A percentile compares a stretch with the other conserved stretches of the same genome.
Conservation (phyloP, 495 filamentous ascomycete genomes). For the Melanomma pulvis-pyrius region DNA sequence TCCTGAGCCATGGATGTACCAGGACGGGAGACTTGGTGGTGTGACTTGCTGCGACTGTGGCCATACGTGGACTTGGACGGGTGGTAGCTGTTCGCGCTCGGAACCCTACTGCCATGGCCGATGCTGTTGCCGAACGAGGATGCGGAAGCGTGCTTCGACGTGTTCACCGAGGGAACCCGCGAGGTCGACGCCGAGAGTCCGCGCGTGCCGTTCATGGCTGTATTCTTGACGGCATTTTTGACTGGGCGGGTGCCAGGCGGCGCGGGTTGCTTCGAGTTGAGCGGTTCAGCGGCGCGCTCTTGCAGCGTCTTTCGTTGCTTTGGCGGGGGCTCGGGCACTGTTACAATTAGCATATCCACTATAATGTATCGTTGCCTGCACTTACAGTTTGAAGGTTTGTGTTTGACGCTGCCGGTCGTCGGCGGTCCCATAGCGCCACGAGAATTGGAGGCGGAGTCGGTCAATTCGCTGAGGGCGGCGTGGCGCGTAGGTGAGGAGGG, state of each 20-base stretch:
- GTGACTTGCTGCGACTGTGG: slow-evolving; percentile 30
- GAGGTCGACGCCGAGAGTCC: slow-evolving; percentile 21
- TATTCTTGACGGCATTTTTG: slow-evolving; percentile 24
- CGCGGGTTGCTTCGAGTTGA: slow-evolving; percentile 23
- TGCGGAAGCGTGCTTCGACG: slow-evolving; percentile 17
- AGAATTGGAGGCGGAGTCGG: slow-evolving; percentile 25
- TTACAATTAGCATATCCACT: background rate
- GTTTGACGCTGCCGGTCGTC: slow-evolving; percentile 16
- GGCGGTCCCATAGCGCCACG: slow-evolving; percentile 24
- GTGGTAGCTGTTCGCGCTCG: slow-evolving; percentile 6
- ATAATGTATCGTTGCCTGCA: background rate
- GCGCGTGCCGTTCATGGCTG: slow-evolving; percentile 10
- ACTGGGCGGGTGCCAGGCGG: slow-evolving; percentile 21
- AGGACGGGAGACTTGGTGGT: slow-evolving; percentile 21
- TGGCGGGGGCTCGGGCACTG: slow-evolving; percentile 36
- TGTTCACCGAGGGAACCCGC: slow-evolving; percentile 18
- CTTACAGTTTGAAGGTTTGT: slow-evolving; percentile 27
- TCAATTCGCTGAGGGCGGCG: slow-evolving; percentile 27
- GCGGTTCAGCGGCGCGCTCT: slow-evolving; percentile 35
- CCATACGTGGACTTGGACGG: slow-evolving; percentile 21
- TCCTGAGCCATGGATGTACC: slow-evolving; percentile 20
- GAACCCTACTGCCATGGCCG: slow-evolving; percentile 15
- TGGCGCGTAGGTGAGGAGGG: slow-evolving; percentile 9
- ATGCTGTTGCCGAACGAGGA: slow-evolving; percentile 23
- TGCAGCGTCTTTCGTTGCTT: slow-evolving; percentile 38